Base-by-base conservation (phyloP, 495 filamentous ascomycete species). In the Parmelia sp. region DNA sequence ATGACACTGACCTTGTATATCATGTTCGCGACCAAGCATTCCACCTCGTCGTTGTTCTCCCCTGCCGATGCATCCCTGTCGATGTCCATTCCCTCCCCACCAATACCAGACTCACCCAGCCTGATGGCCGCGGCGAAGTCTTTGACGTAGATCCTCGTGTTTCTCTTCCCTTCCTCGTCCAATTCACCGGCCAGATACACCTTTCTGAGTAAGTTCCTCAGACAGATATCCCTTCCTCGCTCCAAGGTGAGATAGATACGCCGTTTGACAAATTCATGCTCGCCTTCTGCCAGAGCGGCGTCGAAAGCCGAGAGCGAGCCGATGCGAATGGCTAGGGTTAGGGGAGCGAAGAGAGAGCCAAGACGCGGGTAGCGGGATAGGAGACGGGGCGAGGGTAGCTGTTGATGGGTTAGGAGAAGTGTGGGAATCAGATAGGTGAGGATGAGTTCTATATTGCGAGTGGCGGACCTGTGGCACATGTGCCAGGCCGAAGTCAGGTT, bases 401-500 rank as follows among this genome's bases (percentile, higher is more conserved):
- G 88, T 73, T 95, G 92, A 0, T 86, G 89, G 14, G 89, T 97
- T 47, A 97, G 82, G 39, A 98, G 85, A 60, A 88, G 90, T 65
- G 90, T 95, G 1, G 94, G 94, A 60, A 98, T 89, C 25, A 98
- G 85, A 68, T 98, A 97, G 4, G 90, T 95, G n/a, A 97, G 81
- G 65, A 98, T 96, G 53, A 95, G 79, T 87, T 96, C 90, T 69
- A 86, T 85, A 70, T 97, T 97, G 64, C 83, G 84, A 47, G 72
- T 77, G 2, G 91, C 84, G 51, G 82, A 77, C 57, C 79, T 82
- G 70, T 92, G 85, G 76, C 93, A 97, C 69, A 88, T 77, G 14
- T 79, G 76, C 84, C 86, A 92, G 29, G 94, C 94, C 67, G 82
- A 82, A 4, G 86, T 87, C 33, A 98, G 82, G 72, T 89, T 80